A percentile compares a stretch with the other conserved stretches of the same genome.
Conservation (phyloP, 257 asterid genomes). For the Rhazya stricta region DNA sequence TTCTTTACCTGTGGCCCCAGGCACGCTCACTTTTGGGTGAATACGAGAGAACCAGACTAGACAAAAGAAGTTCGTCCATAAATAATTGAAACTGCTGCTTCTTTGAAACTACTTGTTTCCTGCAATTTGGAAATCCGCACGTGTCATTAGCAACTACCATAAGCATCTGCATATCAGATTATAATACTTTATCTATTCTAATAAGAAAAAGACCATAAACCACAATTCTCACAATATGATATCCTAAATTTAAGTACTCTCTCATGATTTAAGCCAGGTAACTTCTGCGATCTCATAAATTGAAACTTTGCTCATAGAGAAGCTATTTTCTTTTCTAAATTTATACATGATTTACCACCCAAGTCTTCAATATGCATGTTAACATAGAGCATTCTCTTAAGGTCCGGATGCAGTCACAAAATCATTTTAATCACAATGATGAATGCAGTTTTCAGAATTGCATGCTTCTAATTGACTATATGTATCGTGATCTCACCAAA, state of each 20-base stretch:
- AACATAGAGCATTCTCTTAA: background rate
- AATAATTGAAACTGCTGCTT: constrained; percentile 35
- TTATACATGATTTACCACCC: background rate
- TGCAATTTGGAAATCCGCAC: constrained; percentile 25
- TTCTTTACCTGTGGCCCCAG: constrained; percentile 85
- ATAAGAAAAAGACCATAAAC: background rate
- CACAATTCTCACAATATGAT: background rate
- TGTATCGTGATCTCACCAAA: background rate
- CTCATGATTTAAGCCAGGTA: background rate
- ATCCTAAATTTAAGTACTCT: background rate
- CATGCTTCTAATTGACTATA: background rate
- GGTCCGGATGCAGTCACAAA: background rate
- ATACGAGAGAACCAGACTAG: constrained; percentile 65
- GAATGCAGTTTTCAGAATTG: background rate
- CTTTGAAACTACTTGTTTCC: constrained; percentile 65
- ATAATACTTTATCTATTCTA: background rate
- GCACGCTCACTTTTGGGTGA: constrained; percentile 92
- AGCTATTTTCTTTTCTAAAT: background rate
- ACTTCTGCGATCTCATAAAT: background rate
- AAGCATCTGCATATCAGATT: background rate
- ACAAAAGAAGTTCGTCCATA: constrained; percentile 65
- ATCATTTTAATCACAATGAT: background rate
- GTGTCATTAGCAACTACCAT: background rate
- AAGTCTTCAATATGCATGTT: background rate
- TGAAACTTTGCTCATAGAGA: background rate